Base-by-base conservation (phyloP, 2,329 filamentous ascomycete species). In the Diaporthe vexans region DNA sequence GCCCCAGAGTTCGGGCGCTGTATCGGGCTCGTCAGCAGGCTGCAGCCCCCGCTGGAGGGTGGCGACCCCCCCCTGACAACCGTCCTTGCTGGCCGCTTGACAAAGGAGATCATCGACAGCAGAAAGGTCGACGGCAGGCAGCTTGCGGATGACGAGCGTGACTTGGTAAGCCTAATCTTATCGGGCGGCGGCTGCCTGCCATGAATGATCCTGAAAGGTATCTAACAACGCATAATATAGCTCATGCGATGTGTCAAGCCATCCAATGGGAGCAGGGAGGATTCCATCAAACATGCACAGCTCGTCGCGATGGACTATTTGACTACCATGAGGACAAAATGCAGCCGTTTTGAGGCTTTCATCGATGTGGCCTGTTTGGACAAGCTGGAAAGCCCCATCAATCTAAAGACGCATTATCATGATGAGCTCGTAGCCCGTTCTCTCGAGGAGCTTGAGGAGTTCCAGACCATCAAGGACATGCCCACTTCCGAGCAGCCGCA, bases 331-430 rank as follows among this genome's bases (percentile, higher is more conserved):
- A 69, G 40, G n/a, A 29, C 56, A 21, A 37, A 43, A 24, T 73
- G 69, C 54, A 69, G 24, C 26, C 68, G 29, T 15, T 76, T 76
- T 54, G 73, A 72, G 17, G 11, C 65, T 40, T 76, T 70, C 40
- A 35, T 76, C 33, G 74, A 76, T 33, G 56, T 52, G n/a, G 29
- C 8, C 13, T 72, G 59, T 58, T 29, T 74, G 33, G 21, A 33
- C 17, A 19, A 63, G 19, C n/a, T 76, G 35, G 61, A 58, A 46
- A 74, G 61, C 29, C 73, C 74, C 21, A 76, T 76, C 68, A 76
- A 74, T 52, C 48, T 76, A 9, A 74, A 76, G 35, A 76, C 69
- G 19, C 74, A 76, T 52, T 72, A 74, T 52, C 74, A 76, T 33
- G 74, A 76, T 37, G 74, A 76, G 54, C 74, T 76, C 11, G 54